phyloP scores from a whole-genome alignment of 179 eudicot genomes.

The Beta lomatogona region DNA sequence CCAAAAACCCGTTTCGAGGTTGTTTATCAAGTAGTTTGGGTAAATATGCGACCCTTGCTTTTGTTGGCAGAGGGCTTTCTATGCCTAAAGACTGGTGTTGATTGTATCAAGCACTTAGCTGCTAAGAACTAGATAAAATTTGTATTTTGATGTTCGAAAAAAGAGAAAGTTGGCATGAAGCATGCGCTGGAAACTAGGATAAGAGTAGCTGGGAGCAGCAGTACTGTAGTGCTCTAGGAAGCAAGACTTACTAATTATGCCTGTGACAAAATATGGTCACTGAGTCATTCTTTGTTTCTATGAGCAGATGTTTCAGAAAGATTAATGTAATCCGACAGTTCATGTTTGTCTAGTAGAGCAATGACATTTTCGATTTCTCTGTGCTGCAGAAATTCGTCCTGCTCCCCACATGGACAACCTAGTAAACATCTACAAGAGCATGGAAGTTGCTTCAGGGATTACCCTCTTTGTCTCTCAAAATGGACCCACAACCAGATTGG shows the following conservation, averaged over 20 bases:
- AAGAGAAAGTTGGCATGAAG: not conserved
- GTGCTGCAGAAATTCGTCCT: slow-evolving; percentile 74
- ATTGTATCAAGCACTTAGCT: not conserved
- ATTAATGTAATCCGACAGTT: not conserved
- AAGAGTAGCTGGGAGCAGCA: too few relatives aligned
- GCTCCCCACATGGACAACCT: slow-evolving; percentile 98
- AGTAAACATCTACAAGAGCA: slow-evolving; percentile 83
- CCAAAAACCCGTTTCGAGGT: not conserved
- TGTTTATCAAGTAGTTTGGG: not conserved
- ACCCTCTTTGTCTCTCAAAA: slow-evolving; percentile 61
- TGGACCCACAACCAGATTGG: slow-evolving; percentile 32
- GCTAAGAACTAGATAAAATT: not conserved
- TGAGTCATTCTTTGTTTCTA: not conserved
- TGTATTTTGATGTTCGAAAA: not conserved
- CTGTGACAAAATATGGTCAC: not conserved
- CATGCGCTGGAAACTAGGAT: not conserved
- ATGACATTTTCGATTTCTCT: not conserved
- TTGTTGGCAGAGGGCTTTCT: not conserved
- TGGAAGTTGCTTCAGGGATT: slow-evolving; percentile 84
- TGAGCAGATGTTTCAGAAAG: not conserved
- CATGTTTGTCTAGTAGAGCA: not conserved
- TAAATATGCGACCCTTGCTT: not conserved
- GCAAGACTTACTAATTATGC: too few relatives aligned
- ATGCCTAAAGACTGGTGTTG: not conserved
- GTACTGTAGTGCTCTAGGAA: not conserved